Evolutionary conservation across 345 rosid species (phyloP).

Genomic region (Citrus australasica): DNA sequence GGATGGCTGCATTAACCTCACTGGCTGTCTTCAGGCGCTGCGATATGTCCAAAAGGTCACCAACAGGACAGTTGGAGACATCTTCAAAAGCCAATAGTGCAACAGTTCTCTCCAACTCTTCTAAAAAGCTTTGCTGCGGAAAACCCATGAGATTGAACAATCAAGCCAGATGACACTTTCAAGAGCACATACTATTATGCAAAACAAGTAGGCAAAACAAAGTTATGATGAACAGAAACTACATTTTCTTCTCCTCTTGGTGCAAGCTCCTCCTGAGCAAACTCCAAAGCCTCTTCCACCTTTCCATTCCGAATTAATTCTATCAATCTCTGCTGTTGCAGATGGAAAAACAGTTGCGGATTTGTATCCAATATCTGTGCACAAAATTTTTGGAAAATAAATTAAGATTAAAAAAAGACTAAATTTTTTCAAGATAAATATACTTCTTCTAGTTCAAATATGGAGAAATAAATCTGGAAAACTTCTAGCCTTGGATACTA

Average conservation of each 20-base stretch:
- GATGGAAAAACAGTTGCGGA: constrained; percentile 96
- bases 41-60: constrained; percentile 81
- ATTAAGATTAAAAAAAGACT: not conserved
- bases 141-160: not conserved
- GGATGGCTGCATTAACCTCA: constrained; percentile 97
- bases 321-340: constrained; percentile 95
- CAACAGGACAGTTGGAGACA: constrained; percentile 77
- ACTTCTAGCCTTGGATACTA: not conserved
- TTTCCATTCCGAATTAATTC: constrained; percentile 91
- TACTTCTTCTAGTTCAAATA: not conserved
- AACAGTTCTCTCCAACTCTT: constrained; percentile 94
- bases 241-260: constrained; percentile 98
- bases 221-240: constrained; percentile 9
- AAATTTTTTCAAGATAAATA: not conserved
- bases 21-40: constrained; percentile 95
- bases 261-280: constrained; percentile 99
- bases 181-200: not conserved
- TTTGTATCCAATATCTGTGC: constrained; percentile 86
- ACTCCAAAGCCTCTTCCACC: constrained; percentile 90
- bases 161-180: not conserved
- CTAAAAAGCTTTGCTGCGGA: constrained; percentile 76
- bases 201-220: constrained; percentile 13
- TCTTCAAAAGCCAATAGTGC: constrained; percentile 92
- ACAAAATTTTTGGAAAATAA: constrained; percentile 8
- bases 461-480: not conserved